A percentile compares a stretch with the other conserved stretches of the same genome.
phyloP scores from a whole-genome alignment of 2,329 filamentous ascomycete species.

The Verticillium dahliae region DNA sequence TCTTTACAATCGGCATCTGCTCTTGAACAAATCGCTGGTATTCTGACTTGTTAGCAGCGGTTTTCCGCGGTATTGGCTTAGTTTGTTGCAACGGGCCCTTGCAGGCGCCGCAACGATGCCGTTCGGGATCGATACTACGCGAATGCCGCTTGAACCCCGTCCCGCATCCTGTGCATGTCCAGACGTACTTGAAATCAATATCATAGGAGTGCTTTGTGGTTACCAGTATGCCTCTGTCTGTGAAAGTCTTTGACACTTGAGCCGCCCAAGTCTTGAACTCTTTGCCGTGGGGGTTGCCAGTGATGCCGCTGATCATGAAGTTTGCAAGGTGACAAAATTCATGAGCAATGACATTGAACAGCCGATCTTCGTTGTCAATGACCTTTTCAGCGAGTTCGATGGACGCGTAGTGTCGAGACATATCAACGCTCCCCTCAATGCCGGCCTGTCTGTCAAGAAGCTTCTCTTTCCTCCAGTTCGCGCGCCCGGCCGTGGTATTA shows the following conservation, averaged over 20 bases:
- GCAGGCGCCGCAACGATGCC: slow-evolving; percentile 73
- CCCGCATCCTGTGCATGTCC: slow-evolving; percentile 67
- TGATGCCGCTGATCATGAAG: slow-evolving; percentile 76
- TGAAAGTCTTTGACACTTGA: slow-evolving; percentile 50
- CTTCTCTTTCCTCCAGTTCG: slow-evolving; percentile 63
- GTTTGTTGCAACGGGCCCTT: slow-evolving; percentile 66
- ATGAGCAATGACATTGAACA: slow-evolving; percentile 89
- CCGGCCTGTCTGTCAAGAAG: slow-evolving; percentile 25
- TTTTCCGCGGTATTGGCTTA: slow-evolving; percentile 63
- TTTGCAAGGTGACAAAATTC: slow-evolving; percentile 94
- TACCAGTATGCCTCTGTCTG: slow-evolving; percentile 60
- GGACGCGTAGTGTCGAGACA: slow-evolving; percentile 53
- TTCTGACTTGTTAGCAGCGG: slow-evolving; percentile 21
- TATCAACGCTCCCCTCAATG: slow-evolving; percentile 15
- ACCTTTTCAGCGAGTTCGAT: slow-evolving; percentile 90
- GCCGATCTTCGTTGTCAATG: slow-evolving; percentile 67
- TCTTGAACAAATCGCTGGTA: slow-evolving; percentile 56
- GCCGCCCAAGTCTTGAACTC: slow-evolving; percentile 74
- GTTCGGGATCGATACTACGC: slow-evolving; percentile 69
- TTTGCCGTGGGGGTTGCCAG: slow-evolving; percentile 71
- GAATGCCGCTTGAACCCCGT: slow-evolving; percentile 77
- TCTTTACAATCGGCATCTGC: slow-evolving; percentile 57
- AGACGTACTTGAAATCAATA: slow-evolving; percentile 89
- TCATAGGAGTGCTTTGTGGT: slow-evolving; percentile 87
- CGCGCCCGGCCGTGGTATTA: slow-evolving; percentile 71